Evolutionary conservation across 495 filamentous ascomycete genomes (phyloP).

Genomic region (Aspergillus conjunctus): DNA sequence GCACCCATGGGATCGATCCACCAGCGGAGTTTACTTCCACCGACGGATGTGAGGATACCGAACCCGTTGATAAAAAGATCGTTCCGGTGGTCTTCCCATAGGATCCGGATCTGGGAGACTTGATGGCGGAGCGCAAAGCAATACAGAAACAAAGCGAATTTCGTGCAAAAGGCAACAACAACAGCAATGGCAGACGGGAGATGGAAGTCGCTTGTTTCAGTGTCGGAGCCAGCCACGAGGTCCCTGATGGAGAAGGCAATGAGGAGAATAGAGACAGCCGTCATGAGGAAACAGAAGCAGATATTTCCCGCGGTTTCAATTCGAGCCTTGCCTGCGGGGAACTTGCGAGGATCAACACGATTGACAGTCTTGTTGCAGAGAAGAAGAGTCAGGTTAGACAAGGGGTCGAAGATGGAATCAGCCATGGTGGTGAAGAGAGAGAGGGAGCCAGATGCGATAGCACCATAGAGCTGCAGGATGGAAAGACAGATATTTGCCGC

Average conservation of each 20-base stretch:
- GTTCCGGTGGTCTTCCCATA: constrained; percentile 92
- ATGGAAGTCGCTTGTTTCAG: constrained; percentile 58
- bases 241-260: constrained; percentile 83
- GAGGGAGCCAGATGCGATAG: constrained; percentile 80
- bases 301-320: constrained; percentile 98
- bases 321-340: constrained; percentile 91
- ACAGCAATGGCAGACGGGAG: constrained; percentile 87
- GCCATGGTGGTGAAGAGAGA: constrained; percentile 98
- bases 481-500: constrained; percentile 79
- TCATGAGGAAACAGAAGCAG: constrained; percentile 97
- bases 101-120: constrained; percentile 87
- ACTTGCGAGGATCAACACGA: constrained; percentile 83
- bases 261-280: constrained; percentile 82
- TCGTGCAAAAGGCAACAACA: constrained; percentile 80
- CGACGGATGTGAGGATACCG: constrained; percentile 85
- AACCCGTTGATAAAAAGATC: constrained; percentile 89
- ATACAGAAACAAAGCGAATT: constrained; percentile 82
- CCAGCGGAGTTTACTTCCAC: constrained; percentile 84
- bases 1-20: constrained; percentile 96
- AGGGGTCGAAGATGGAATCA: constrained; percentile 92
- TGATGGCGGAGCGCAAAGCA: constrained; percentile 88
- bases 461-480: constrained; percentile 83
- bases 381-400: constrained; percentile 87
- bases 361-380: constrained; percentile 86
- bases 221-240: constrained; percentile 50